phyloP scores from a whole-genome alignment of 345 rosid species.

The Bretschneidera sinensis region DNA sequence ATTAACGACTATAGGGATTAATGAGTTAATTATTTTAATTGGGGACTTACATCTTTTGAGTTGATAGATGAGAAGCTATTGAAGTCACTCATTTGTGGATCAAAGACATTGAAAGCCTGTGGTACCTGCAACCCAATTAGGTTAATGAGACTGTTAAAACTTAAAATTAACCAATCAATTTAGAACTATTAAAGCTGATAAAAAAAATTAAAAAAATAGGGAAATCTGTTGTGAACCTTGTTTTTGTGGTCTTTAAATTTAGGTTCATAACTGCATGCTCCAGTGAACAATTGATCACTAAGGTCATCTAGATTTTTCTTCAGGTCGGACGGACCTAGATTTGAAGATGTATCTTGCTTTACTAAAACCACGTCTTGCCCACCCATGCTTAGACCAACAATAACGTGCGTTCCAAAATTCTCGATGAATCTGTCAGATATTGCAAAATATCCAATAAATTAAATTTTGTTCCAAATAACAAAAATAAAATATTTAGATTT shows the following conservation, averaged over 20 bases:
- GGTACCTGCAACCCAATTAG: slow-evolving; percentile 75
- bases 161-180: too few species aligned
- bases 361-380: slow-evolving; percentile 73
- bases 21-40: too few species aligned
- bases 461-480: background rate
- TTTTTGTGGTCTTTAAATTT: slow-evolving; percentile 31
- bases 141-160: too few species aligned
- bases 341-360: slow-evolving; percentile 63
- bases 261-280: slow-evolving; percentile 52
- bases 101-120: slow-evolving; percentile 74
- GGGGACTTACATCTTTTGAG: slow-evolving; percentile 59
- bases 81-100: slow-evolving; percentile 38
- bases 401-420: slow-evolving; percentile 82
- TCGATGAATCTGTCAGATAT: slow-evolving; percentile 77
- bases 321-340: slow-evolving; percentile 48
- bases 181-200: too few species aligned
- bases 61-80: slow-evolving; percentile 34
- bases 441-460: background rate
- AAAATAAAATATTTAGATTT: background rate
- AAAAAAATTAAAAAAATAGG: too few species aligned
- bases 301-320: slow-evolving; percentile 64
- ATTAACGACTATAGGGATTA: too few species aligned
- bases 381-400: slow-evolving; percentile 74
- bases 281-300: slow-evolving; percentile 79
- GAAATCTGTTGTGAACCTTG: slow-evolving; percentile 35